These are phyloP conservation scores for Dendrobium huoshanense DNA, from an alignment of 106 monocot genomes.

Conservation along the genomic window DNA sequence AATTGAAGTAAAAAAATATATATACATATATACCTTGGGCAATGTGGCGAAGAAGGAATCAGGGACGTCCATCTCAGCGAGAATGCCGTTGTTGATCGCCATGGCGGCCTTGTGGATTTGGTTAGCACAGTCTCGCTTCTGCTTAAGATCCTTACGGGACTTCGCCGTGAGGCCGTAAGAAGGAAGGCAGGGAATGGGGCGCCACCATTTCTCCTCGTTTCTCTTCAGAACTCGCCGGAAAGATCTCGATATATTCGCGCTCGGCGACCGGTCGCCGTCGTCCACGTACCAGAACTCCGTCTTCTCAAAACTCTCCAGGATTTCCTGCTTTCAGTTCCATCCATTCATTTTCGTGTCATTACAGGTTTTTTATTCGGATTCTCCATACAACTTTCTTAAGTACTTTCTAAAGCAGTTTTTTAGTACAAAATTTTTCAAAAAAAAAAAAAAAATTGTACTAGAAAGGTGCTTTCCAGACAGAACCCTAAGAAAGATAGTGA, in stretches of 20 bases:
- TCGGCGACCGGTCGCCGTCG: constrained; percentile 39
- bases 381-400: no score
- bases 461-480: no score
- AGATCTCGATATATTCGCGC: constrained; percentile 34
- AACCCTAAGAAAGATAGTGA: no score
- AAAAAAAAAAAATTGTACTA: no score
- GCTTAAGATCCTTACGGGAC: constrained; percentile 33
- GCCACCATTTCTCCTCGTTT: constrained; percentile 90
- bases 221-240: constrained; percentile 39
- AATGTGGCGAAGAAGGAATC: constrained; percentile 58
- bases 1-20: no score
- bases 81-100: constrained; percentile 63
- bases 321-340: constrained; percentile 43
- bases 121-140: constrained; percentile 54
- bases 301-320: constrained; percentile 58
- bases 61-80: constrained; percentile 75
- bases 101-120: constrained; percentile 87
- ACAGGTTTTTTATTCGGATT: neutral
- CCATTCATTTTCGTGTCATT: neutral
- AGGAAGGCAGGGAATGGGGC: constrained; percentile 80
- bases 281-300: constrained; percentile 86
- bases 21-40: constrained; percentile 46
- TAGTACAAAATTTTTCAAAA: no score
- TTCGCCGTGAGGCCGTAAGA: constrained; percentile 45
- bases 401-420: no score